These are phyloP conservation scores for Dothistroma pini DNA, from an alignment of 2,329 filamentous ascomycete species.

Conservation along the genomic window DNA sequence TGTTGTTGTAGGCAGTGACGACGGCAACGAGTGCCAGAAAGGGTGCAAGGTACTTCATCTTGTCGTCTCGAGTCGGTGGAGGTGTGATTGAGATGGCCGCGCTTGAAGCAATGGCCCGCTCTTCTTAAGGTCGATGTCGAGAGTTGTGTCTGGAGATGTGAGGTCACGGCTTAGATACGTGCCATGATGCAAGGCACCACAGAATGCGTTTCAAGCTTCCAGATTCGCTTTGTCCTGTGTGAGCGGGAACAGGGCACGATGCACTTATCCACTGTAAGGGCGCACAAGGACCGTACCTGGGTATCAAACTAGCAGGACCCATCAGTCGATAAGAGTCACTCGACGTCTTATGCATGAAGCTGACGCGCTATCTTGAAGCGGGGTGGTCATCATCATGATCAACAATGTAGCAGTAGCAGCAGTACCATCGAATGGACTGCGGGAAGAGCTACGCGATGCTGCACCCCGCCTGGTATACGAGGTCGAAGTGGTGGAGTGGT, in stretches of 20 bases:
- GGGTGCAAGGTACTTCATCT: slow-evolving; percentile 19
- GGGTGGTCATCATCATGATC: too few species aligned
- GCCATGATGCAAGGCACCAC: slow-evolving; percentile 1
- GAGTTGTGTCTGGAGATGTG: not conserved
- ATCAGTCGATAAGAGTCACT: not conserved
- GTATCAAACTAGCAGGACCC: not conserved
- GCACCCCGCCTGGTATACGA: not conserved
- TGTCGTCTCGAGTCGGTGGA: not conserved
- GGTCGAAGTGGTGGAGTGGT: not conserved
- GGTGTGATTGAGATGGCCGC: not conserved
- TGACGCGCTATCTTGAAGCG: not conserved
- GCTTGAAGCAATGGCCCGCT: not conserved
- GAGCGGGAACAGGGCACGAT: not conserved
- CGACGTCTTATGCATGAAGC: not conserved
- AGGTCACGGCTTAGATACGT: not conserved
- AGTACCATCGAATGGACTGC: not conserved
- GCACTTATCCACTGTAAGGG: not conserved
- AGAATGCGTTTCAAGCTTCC: not conserved
- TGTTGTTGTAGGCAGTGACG: slow-evolving; percentile 26
- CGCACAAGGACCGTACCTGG: not conserved
- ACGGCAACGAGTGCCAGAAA: slow-evolving; percentile 19
- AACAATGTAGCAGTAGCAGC: not conserved
- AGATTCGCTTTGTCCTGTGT: not conserved
- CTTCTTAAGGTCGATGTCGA: not conserved
- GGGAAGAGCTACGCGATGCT: not conserved